Evolutionary conservation across 108 stramenopile genomes (phyloP), one percentile per base, ranked within the genome.

Genomic region (Bacterosira constricta): DNA sequence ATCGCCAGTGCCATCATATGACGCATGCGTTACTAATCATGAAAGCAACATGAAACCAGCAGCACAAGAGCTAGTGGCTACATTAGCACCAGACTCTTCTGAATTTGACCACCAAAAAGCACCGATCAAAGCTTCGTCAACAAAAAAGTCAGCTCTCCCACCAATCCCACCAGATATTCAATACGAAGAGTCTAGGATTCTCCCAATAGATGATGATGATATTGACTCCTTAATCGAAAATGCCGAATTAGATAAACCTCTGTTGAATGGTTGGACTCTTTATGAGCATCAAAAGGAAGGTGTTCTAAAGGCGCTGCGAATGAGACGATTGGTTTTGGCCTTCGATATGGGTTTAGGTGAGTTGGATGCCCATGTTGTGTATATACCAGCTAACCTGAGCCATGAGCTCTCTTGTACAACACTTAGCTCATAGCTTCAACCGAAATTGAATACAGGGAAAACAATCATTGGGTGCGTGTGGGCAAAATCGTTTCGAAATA

Each of bases 401-500:
- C 10, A 53, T 17, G 11, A n/a, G 13, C 52, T 21, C 52, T 53
- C 18, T 17, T 18, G n/a, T n/a, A n/a, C n/a, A n/a, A n/a, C n/a
- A n/a, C n/a, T n/a, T n/a, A n/a, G n/a, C n/a, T n/a, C n/a, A n/a
- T n/a, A n/a, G n/a, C n/a, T n/a, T n/a, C n/a, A n/a, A n/a, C n/a
- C 9, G 11, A 35, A 26, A 36, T 37, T 26, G 39, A 32, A 29
- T 20, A 15, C 30, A 51, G 80, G 86, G 9, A 87, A 92, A 53
- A 92, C 91, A 23, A 65, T 92, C 45, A 92, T 90, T 47, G 91
- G 89, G 0, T 88, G 84, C 46, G 88, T 90, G 12, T 93, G 88
- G 89, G 79, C 86, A 11, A 82, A 70, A 56, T 84, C 92, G 1
- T 93, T 90, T 68, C 42, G 67, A 26, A 57, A 77, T 27, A 86